Base-by-base conservation (phyloP, 2,329 filamentous ascomycete species). In the Fusarium sp. region DNA sequence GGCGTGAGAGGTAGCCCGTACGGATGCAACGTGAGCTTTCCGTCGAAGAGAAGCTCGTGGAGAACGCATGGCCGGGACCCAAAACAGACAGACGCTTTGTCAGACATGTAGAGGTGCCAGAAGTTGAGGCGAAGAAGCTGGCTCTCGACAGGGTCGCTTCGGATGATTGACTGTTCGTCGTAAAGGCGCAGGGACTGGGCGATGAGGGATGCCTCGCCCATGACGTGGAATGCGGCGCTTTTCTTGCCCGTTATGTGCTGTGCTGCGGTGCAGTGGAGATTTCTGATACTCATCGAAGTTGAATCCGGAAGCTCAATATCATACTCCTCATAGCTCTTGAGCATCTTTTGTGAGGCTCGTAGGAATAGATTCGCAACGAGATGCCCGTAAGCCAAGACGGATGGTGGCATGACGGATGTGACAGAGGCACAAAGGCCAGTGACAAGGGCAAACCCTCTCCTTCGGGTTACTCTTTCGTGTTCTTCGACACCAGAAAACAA, bases 101-200 rank as follows among this genome's bases (percentile, higher is more conserved):
- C 55, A 2, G 55, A 50, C 4, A 50, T 15, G 16, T 58, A 58
- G n/a, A 58, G 28, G 7, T 50, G 55, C 55, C 55, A 58, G 27
- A 58, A 58, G 12, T 18, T 41, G 7, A 23, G 31, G 27, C 55
- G 55, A 9, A 50, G 44, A 4, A 58, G 55, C 46, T 58, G 55
- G 12, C 34, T 15, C 8, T 58, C 55, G 7, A 50, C 15, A 9
- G 36, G 36, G 15, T 27, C 34, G 8, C 15, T 30, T 31, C 55
- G 23, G 11, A 30, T 34, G 8, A 58, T 18, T 12, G 43, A 16
- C 7, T 51, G 31, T 27, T 58, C 55, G 37, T 41, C 18, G n/a
- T 58, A 43, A 7, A 58, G 23, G 15, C 46, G 36, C 6, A 58
- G 43, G 9, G 12, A n/a, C 7, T 36, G 55, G 3, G 55, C 55